Evolutionary conservation across 169 alveolate genomes (phyloP).

Genomic region (Plasmodium sp.): DNA sequence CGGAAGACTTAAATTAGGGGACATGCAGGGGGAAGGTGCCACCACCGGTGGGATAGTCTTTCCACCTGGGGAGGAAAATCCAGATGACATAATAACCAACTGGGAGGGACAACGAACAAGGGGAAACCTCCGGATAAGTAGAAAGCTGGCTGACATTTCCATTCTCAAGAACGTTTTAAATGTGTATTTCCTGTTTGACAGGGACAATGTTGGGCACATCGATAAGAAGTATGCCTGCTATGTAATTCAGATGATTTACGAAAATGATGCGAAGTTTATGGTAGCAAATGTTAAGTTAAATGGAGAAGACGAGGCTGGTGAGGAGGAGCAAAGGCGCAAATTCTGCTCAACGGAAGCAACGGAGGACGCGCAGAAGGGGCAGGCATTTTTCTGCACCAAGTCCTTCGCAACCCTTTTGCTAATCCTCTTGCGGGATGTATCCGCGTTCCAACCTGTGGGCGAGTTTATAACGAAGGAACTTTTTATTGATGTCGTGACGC

Average conservation of each 20-base stretch:
- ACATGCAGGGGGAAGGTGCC: not conserved
- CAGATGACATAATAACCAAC: not conserved
- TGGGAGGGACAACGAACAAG: not conserved
- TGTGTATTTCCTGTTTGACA: constrained; percentile 66
- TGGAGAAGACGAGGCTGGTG: not conserved
- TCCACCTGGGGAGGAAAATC: not conserved
- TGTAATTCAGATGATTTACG: constrained; percentile 63
- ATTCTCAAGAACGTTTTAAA: constrained; percentile 52
- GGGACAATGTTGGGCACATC: constrained; percentile 42
- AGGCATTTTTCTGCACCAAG: constrained; percentile 28
- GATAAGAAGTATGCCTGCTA: constrained; percentile 34
- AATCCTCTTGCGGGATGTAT: constrained; percentile 17
- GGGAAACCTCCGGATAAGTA: not conserved
- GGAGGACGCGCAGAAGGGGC: not conserved
- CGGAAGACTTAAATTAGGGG: constrained; percentile 8
- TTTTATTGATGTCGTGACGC: constrained; percentile 20
- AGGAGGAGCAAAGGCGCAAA: not conserved
- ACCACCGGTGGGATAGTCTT: not conserved
- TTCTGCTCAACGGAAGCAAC: not conserved
- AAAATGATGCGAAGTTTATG: constrained; percentile 38
- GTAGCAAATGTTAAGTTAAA: constrained; percentile 29
- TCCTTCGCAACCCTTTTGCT: constrained; percentile 43
- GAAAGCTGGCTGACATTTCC: constrained; percentile 12
- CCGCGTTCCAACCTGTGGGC: constrained; percentile 11
- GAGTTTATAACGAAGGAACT: constrained; percentile 21